Evolutionary conservation across 2,329 filamentous ascomycete genomes (phyloP).

Genomic region (Stagonosporopsis cucurbitacearum): DNA sequence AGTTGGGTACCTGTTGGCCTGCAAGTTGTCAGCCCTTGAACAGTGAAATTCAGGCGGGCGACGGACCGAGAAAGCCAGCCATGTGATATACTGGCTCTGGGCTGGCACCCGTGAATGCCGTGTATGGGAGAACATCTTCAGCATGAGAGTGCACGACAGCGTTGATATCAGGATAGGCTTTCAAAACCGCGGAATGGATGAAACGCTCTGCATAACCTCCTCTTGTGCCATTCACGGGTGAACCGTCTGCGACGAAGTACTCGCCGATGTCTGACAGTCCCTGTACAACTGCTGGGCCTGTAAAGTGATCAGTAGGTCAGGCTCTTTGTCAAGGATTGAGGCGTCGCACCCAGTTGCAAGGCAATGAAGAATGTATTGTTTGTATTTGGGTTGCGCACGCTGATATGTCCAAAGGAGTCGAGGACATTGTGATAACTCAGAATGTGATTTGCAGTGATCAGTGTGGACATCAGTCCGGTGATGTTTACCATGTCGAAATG

Average conservation of each 20-base stretch:
- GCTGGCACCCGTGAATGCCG: constrained; percentile 9
- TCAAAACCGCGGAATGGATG: constrained; percentile 49
- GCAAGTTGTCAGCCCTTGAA: not conserved
- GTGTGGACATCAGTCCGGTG: constrained; percentile 32
- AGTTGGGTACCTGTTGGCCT: constrained; percentile 29
- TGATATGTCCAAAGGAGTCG: constrained; percentile 61
- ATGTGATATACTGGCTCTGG: constrained; percentile 44
- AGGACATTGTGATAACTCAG: constrained; percentile 58
- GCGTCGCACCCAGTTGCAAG: constrained; percentile 24
- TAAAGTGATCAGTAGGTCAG: not conserved
- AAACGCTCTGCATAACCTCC: constrained; percentile 47
- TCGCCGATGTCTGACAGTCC: constrained; percentile 46
- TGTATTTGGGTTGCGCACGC: constrained; percentile 55
- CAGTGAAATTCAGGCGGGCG: not conserved
- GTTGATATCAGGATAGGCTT: constrained; percentile 46
- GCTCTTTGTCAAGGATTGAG: not conserved
- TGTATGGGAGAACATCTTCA: constrained; percentile 48
- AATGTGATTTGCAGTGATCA: constrained; percentile 57
- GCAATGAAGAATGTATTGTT: constrained; percentile 52
- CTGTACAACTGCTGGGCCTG: constrained; percentile 44
- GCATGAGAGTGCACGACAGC: constrained; percentile 50
- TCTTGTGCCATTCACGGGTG: constrained; percentile 25
- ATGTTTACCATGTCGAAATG: constrained; percentile 28
- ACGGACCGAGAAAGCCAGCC: constrained; percentile 43
- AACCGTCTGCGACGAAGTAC: constrained; percentile 47